phyloP scores from a whole-genome alignment of 2,329 filamentous ascomycete genomes.

The Aspergillus nomiae region DNA sequence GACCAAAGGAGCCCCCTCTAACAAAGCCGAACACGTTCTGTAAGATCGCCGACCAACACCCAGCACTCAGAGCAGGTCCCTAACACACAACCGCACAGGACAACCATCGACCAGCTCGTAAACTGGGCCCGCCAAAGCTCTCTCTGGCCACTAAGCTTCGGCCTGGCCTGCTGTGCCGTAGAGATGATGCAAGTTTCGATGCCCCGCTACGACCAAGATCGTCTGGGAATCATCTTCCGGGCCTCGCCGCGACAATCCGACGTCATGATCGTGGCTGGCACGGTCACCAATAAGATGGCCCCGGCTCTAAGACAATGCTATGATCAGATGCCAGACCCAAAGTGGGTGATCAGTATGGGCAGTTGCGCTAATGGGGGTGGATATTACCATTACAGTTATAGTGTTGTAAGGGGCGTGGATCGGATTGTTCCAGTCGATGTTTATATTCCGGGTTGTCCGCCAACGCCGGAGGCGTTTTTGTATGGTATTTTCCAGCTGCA shows the following conservation, averaged over 20 bases:
- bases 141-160: constrained; percentile 93
- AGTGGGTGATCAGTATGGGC: constrained; percentile 86
- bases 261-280: constrained; percentile 92
- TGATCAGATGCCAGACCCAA: constrained; percentile 93
- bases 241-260: constrained; percentile 85
- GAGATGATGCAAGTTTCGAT: constrained; percentile 96
- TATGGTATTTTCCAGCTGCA: constrained; percentile 78
- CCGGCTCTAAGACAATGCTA: constrained; percentile 87
- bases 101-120: constrained; percentile 48
- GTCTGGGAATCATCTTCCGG: constrained; percentile 86
- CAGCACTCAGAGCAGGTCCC: neutral
- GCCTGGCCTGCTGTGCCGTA: constrained; percentile 84
- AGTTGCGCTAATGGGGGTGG: constrained; percentile 84
- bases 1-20: neutral
- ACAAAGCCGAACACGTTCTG: neutral
- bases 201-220: constrained; percentile 86
- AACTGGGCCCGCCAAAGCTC: constrained; percentile 90
- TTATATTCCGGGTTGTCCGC: constrained; percentile 75
- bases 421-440: constrained; percentile 79
- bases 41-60: neutral
- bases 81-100: neutral
- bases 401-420: constrained; percentile 74
- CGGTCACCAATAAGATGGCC: constrained; percentile 95
- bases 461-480: constrained; percentile 59
- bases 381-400: constrained; percentile 88